Evolutionary conservation across 1,284 basidiomycete genomes (phyloP), one percentile per base, ranked within the genome.

Genomic region (Afroboletus lepidellus): DNA sequence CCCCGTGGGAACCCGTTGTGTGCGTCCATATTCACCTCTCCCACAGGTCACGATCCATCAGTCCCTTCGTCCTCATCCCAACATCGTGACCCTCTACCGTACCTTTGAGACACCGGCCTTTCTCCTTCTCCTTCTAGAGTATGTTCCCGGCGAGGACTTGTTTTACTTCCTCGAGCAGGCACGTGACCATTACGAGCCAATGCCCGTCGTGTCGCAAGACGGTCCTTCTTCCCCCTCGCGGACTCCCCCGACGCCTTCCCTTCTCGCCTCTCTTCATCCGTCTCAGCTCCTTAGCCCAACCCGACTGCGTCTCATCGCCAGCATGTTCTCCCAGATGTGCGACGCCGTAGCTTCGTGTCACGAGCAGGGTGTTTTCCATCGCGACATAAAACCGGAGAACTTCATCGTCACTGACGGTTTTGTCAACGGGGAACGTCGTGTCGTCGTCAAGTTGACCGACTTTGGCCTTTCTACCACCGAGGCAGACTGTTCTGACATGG

Each of bases 321-420:
- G 90, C 66, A 99, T 99, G 97, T 99, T 99, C 73, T 78, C 84
- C 33, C 77, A 99, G 74, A 99, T 99, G 93, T 99, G 97, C 69
- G 91, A 96, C 57, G 94, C 96, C 30, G 94, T 99, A 12, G 92
- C 93, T 4, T 85, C 90, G n/a, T 98, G 96, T 73, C 96, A 99
- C 68, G 87, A 91, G 36, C 85, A 88, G 55, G 90, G 90, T 41
- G 90, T 99, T 51, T 92, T 88, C 67, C 96, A 99, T 69, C 87
- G 96, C 55, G 97, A 99, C 71, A 97, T 99, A 80, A 99, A 99
- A 76, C 96, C 96, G 0, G 92, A 94, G 73, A 96, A 94, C 73
- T 94, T 94, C 66, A 94, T 94, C 67, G 90, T 94, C 62, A 94
- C 92, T 2, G 86, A 93, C 67, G 90, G 85, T 37, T 83, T 84